Percentiles rank a stretch among this genome's conserved stretches.
phyloP scores from a whole-genome alignment of 2,329 filamentous ascomycete genomes.

The Fusarium brevicatenulatum region DNA sequence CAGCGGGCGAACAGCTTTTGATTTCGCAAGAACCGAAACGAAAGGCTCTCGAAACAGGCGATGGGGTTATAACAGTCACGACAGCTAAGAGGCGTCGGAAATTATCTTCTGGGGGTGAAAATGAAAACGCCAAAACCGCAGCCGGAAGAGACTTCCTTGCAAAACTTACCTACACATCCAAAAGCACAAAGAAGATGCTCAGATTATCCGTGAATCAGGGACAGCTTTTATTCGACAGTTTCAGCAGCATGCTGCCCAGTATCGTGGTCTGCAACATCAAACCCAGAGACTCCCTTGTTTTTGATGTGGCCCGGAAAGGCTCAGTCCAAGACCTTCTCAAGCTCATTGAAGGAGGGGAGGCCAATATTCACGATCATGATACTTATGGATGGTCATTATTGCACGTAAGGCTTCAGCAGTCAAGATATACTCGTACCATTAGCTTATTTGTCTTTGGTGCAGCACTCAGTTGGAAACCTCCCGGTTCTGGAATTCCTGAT shows the following conservation, averaged over 20 bases:
- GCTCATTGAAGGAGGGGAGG: background rate
- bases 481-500: background rate
- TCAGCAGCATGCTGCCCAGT: rapidly evolving
- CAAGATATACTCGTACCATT: rapidly evolving
- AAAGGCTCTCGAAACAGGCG: rapidly evolving
- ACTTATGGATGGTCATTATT: background rate
- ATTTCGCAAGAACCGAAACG: background rate
- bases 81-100: background rate
- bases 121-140: rapidly evolving
- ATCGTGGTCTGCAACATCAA: rapidly evolving
- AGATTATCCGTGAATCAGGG: rapidly evolving
- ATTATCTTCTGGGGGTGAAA: rapidly evolving
- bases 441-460: rapidly evolving
- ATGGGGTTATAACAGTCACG: rapidly evolving
- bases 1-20: rapidly evolving
- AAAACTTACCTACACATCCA: background rate
- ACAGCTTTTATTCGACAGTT: rapidly evolving
- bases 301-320: rapidly evolving
- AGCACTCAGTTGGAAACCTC: background rate
- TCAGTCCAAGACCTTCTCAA: background rate
- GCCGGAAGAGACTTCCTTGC: background rate
- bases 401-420: background rate
- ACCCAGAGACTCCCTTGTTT: rapidly evolving
- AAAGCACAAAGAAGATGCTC: background rate
- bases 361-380: background rate